Conservation (phyloP, 2,329 filamentous ascomycete genomes). For the Pezizomycotina sp. region DNA sequence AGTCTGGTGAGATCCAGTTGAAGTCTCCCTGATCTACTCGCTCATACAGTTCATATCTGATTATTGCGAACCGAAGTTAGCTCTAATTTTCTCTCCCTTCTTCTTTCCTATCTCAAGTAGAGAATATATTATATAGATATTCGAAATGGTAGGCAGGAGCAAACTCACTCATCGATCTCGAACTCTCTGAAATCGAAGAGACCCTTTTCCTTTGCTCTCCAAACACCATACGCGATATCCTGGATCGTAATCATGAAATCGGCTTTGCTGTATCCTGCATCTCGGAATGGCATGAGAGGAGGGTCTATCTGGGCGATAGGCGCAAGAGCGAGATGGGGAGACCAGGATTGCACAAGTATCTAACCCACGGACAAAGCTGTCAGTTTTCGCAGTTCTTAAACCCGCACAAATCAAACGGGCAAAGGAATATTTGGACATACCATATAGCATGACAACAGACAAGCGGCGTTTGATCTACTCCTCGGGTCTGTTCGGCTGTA, state of each 20-base stretch:
- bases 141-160: too few species aligned
- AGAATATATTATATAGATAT: slow-evolving; percentile 1
- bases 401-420: not conserved
- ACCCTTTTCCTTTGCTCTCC: slow-evolving; percentile 94
- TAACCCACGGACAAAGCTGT: slow-evolving; percentile 4
- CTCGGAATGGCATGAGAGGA: slow-evolving; percentile 94
- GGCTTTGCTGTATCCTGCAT: slow-evolving; percentile 94
- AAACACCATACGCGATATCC: slow-evolving; percentile 94
- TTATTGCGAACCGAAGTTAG: too few species aligned
- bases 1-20: slow-evolving; percentile 95
- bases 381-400: not conserved
- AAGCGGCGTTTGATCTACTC: slow-evolving; percentile 88
- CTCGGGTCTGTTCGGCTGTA: slow-evolving; percentile 86
- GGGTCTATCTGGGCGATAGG: slow-evolving; percentile 94
- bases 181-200: slow-evolving; percentile 87
- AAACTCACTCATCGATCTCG: slow-evolving; percentile 64
- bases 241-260: slow-evolving; percentile 93
- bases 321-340: slow-evolving; percentile 82
- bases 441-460: slow-evolving; percentile 95
- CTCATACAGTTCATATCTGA: slow-evolving; percentile 76
- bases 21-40: slow-evolving; percentile 97
- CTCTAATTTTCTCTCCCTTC: too few species aligned
- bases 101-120: too few species aligned
- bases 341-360: slow-evolving; percentile 87
- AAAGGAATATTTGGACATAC: slow-evolving; percentile 28